Base-by-base conservation (phyloP, 805 yeast genomes). In the Phaffomyces thermotolerans region DNA sequence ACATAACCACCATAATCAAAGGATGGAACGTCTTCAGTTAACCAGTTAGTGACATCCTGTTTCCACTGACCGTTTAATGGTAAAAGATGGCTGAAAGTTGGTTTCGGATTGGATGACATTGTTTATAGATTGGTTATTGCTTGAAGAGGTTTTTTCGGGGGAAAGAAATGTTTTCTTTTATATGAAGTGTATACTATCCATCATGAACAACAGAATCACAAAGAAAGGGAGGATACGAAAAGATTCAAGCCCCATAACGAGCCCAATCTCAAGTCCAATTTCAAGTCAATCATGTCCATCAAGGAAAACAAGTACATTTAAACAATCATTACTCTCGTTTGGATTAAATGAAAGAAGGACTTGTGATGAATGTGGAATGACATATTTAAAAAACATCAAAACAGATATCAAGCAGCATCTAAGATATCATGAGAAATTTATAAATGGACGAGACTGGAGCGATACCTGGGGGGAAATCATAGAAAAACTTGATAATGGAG, bases 1-100 rank as follows among this genome's bases (percentile, higher is more conserved):
- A 91, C 98, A 56, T 68, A 87, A 2, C 96, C 98, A 30, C 98
- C 98, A 55, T 81, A 84, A 62, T 90, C 98, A 55, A 91, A 91
- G 0, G 95, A 79, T 2, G 98, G 97, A 14, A 85, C 91, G 56
- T 90, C 98, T 57, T 90, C 98, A 6, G 76, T 69, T 13, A 90
- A 68, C 81, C 87, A 90, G 36, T 67, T 71, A 9, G 88, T 78
- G 48, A 91, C 78, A 47, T 81, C 81, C 40, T 75, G 76, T 58
- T 80, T 88, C 98, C 98, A 91, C 40, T 67, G 69, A 4, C 96
- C 95, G 43, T 76, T 78, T 6, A 71, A 65, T 0, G 97, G 96
- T 24, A 91, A 70, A 35, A 86, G 64, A 53, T 83, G 76, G 67
- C 71, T 44, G 52, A 68, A 49, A 17, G 40, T 41, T 14, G 56